These are phyloP conservation scores for Crinitomyces ghanaensis DNA, from an alignment of 805 yeast genomes.

Conservation along the genomic window DNA sequence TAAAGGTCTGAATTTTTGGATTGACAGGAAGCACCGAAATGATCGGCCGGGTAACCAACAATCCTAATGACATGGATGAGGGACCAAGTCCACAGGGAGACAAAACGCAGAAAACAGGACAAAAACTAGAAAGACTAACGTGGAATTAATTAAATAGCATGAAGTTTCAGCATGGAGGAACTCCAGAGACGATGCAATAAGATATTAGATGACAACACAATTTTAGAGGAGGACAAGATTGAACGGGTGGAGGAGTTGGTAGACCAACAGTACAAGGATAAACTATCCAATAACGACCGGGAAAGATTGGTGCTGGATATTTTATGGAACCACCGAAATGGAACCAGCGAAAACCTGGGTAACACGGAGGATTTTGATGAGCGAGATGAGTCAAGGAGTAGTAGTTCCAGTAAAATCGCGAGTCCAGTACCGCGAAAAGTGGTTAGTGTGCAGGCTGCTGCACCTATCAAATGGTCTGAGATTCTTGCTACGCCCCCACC, in stretches of 20 bases:
- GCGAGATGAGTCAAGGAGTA: slow-evolving; percentile 6
- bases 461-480: slow-evolving; percentile 5
- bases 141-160: slow-evolving; percentile 12
- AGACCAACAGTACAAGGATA: slow-evolving; percentile 10
- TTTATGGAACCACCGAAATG: slow-evolving; percentile 31
- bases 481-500: slow-evolving; percentile 11
- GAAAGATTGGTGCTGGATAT: slow-evolving; percentile 32
- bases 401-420: neutral
- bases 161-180: slow-evolving; percentile 4
- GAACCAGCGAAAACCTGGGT: no score
- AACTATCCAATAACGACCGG: slow-evolving; percentile 15
- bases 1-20: no score
- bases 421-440: neutral
- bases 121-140: no score
- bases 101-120: no score
- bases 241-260: slow-evolving; percentile 30
- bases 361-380: slow-evolving; percentile 6
- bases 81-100: no score
- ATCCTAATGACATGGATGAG: no score
- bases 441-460: no score
- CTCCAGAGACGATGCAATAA: slow-evolving; percentile 20
- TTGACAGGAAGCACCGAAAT: no score
- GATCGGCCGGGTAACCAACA: no score
- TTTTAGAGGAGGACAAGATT: slow-evolving; percentile 31
- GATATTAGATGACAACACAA: slow-evolving; percentile 23